phyloP scores from a whole-genome alignment of 2,329 filamentous ascomycete genomes.

The Plenodomus tracheiphilus region DNA sequence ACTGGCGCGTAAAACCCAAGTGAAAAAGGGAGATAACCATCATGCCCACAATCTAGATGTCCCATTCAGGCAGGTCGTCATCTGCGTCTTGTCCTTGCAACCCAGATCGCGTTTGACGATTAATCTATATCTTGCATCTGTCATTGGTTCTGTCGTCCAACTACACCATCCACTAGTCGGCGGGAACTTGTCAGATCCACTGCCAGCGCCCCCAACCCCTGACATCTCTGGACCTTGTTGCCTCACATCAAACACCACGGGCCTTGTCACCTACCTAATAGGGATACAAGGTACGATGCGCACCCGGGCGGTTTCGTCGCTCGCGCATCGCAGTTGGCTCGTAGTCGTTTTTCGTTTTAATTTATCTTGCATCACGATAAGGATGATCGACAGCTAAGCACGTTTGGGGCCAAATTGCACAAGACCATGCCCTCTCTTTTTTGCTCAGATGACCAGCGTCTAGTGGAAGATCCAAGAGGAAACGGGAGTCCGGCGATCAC shows the following conservation, averaged over 20 bases:
- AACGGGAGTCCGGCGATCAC: no score
- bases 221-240: neutral
- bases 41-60: neutral
- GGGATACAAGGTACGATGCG: constrained; percentile 6
- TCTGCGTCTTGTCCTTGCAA: neutral
- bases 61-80: neutral
- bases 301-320: neutral
- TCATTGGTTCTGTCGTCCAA: neutral
- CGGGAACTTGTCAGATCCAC: constrained; percentile 3
- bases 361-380: neutral
- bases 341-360: neutral
- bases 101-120: neutral
- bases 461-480: no score
- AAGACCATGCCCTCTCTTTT: no score
- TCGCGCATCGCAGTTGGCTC: neutral
- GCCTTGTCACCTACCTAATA: constrained; percentile 26
- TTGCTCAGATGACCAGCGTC: no score
- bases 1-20: neutral
- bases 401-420: no score
- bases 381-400: no score
- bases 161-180: neutral
- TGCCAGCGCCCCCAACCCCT: neutral
- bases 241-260: neutral
- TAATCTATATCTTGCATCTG: neutral
- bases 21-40: neutral